A percentile compares a stretch with the other conserved stretches of the same genome.
Evolutionary conservation across 768 basidiomycete genomes (phyloP).

Genomic region (Rhizopogon vinicolor): DNA sequence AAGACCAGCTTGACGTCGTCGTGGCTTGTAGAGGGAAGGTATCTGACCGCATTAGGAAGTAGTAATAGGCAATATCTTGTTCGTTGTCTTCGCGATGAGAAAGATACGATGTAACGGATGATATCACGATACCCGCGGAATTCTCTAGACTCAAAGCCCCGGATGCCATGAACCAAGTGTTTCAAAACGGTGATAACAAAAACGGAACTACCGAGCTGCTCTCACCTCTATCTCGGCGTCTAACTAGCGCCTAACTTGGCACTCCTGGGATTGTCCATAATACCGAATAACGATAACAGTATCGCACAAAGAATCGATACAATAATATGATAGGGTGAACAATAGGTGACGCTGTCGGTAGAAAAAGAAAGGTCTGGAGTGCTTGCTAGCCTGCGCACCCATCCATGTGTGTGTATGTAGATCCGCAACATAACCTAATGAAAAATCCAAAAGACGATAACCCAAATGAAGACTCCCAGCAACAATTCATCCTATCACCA

Average conservation of each 20-base stretch:
- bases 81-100: background rate
- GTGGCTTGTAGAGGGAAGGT: background rate
- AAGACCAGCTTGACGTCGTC: background rate
- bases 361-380: background rate
- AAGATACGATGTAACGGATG: background rate
- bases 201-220: background rate
- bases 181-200: background rate
- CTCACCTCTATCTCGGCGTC: background rate
- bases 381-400: too few species aligned
- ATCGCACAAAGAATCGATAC: background rate
- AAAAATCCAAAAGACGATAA: background rate
- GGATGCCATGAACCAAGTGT: background rate
- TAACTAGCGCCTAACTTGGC: background rate
- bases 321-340: background rate
- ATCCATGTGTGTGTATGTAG: background rate
- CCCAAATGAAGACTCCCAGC: background rate
- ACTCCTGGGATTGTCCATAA: background rate
- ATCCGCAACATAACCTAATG: slow-evolving; percentile 1
- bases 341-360: background rate
- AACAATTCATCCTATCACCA: background rate
- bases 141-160: background rate
- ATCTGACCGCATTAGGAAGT: background rate
- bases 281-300: background rate
- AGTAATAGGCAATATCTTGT: background rate
- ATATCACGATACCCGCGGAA: background rate